Conservation (phyloP, 2,329 filamentous ascomycete species). For the Colletotrichum tabaci region DNA sequence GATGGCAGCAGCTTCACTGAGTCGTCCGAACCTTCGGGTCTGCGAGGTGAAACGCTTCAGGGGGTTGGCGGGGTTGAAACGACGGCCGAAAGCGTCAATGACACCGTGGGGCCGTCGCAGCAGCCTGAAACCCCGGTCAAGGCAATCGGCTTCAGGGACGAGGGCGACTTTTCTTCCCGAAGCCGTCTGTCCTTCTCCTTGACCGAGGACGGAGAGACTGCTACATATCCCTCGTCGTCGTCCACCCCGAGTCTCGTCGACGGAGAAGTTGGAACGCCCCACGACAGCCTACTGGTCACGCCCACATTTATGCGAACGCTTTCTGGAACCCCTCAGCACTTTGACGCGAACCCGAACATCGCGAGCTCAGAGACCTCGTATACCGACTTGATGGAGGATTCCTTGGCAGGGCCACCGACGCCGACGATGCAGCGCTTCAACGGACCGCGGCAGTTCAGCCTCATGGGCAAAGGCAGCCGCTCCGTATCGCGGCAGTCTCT, state of each 20-base stretch:
- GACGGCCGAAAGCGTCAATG: constrained; percentile 22
- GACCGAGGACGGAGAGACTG: constrained; percentile 40
- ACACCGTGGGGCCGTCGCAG: constrained; percentile 31
- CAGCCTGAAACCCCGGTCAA: constrained; percentile 40
- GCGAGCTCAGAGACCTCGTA: constrained; percentile 37
- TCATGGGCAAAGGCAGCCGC: constrained; percentile 30
- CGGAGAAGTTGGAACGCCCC: constrained; percentile 42
- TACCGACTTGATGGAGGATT: constrained; percentile 37
- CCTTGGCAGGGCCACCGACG: constrained; percentile 22
- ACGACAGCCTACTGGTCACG: constrained; percentile 44
- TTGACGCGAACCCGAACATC: constrained; percentile 37
- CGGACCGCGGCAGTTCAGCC: constrained; percentile 36
- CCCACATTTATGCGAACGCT: constrained; percentile 42
- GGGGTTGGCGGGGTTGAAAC: constrained; percentile 31
- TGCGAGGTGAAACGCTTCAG: constrained; percentile 40
- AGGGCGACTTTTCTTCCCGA: constrained; percentile 20
- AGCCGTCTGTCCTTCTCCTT: constrained; percentile 25
- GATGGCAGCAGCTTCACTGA: constrained; percentile 32
- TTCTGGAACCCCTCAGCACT: constrained; percentile 32
- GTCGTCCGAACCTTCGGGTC: constrained; percentile 38
- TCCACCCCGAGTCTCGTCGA: constrained; percentile 46
- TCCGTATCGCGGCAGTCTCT: constrained; percentile 40
- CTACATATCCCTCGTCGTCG: constrained; percentile 42
- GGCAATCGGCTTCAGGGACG: constrained; percentile 18
- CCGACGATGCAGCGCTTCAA: constrained; percentile 40